Base-by-base conservation (phyloP, 2,329 filamentous ascomycete species). In the Fusarium dlaminii region DNA sequence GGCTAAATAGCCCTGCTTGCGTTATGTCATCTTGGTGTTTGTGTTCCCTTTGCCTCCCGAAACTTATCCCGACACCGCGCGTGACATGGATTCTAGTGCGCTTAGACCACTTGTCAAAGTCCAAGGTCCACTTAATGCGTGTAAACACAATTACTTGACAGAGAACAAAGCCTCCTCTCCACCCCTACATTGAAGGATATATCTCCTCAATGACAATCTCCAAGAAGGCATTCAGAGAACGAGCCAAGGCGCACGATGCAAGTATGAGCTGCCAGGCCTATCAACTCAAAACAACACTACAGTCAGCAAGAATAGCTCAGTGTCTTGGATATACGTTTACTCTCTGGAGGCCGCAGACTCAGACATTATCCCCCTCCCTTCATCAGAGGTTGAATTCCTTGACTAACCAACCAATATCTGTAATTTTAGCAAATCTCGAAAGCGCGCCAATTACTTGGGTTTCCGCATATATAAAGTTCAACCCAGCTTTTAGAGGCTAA, bases 251-350 rank as follows among this genome's bases (percentile, higher is more conserved):
- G 5, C 11, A n/a, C 8, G 15, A n/a, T 9, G 10, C 11, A n/a
- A 49, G 7, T 17, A 17, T 13, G 10, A 18, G 29, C 7, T 49
- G 22, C 15, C 10, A 32, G 3, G 11, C 32, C 22, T n/a, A 32
- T 18, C 11, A 18, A 6, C 3, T 18, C 0, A 49, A 49, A 49
- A 13, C 22, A 20, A n/a, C 7, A 30, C 15, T n/a, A 13, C 3
- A 5, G 4, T 30, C 11, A 4, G 11, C 51, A 18, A 27, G 24
- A 37, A n/a, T 39, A 39, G 11, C 14, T 55, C 11, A 37, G 14
- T 27, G 17, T 15, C 8, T 37, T 6, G 3, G 8, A 11, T 0
- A 3, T 3, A 13, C 5, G 36, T 20, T 2, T 8, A 10, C 1
- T 36, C n/a, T 51, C 30, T 14, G 2, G 10, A 49, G 14, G 7